Percentiles rank a stretch among this genome's conserved stretches.
Conservation (phyloP, 306 rosid species). For the Vicia villosa region DNA sequence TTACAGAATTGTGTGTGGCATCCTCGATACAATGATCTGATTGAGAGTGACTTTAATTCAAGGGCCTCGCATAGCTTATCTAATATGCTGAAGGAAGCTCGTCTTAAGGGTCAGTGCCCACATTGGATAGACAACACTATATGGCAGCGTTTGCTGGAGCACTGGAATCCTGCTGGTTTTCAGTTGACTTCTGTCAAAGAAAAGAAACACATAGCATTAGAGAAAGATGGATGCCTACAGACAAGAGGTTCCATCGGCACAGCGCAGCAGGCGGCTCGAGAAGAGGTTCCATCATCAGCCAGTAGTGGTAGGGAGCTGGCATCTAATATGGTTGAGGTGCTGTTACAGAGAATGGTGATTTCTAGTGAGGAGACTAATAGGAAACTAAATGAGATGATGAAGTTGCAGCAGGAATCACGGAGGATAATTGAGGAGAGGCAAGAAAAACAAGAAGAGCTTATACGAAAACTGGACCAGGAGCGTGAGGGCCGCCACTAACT, state of each 20-base stretch:
- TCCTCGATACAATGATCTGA: not conserved
- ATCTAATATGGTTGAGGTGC: not conserved
- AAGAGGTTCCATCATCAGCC: not conserved
- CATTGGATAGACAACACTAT: not conserved
- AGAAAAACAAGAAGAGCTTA: not conserved
- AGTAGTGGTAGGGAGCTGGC: not conserved
- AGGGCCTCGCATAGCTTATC: not conserved
- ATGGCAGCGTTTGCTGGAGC: not conserved
- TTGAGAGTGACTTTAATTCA: not conserved
- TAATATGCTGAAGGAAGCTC: not conserved
- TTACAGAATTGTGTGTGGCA: not conserved
- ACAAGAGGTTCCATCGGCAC: not conserved
- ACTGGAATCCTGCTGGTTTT: not conserved
- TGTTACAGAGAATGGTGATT: not conserved
- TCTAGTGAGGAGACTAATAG: not conserved
- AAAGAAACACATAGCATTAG: too few species aligned
- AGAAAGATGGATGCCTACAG: not conserved
- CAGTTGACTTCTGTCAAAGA: too few species aligned
- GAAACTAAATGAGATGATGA: not conserved
- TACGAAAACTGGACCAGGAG: not conserved
- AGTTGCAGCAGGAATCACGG: not conserved
- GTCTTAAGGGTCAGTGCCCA: not conserved
- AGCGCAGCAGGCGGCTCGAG: not conserved
- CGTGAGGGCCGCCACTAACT: not conserved
- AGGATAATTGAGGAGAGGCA: not conserved